Conservation (phyloP, 129 eudicot species). For the Pseudognaphalium luteoalbum region DNA sequence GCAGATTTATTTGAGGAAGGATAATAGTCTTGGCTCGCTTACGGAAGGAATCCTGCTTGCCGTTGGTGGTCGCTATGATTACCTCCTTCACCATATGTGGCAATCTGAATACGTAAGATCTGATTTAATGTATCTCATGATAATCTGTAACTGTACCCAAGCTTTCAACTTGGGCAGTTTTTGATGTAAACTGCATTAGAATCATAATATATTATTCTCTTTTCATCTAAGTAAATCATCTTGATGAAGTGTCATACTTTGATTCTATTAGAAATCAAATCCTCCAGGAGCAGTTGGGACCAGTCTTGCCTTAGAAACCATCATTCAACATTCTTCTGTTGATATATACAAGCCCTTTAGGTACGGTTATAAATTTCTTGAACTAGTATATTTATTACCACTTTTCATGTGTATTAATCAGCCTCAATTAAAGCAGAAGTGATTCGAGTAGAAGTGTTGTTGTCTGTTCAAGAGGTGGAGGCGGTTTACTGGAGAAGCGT, state of each 20-base stretch:
- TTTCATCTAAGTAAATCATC: slow-evolving; percentile 8
- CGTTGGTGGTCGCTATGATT: slow-evolving; percentile 95
- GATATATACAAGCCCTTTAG: slow-evolving; percentile 57
- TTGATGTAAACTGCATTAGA: not conserved
- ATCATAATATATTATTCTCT: not conserved
- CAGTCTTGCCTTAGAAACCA: slow-evolving; percentile 90
- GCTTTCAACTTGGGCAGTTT: not conserved
- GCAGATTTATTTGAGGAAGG: slow-evolving; percentile 72
- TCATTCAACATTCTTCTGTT: slow-evolving; percentile 67
- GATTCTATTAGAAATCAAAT: slow-evolving; percentile 68
- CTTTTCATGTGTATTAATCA: not conserved
- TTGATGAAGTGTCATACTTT: slow-evolving; percentile 11
- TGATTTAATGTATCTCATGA: not conserved
- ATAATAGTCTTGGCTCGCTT: slow-evolving; percentile 56
- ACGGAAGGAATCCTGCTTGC: slow-evolving; percentile 87
- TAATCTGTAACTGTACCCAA: not conserved
- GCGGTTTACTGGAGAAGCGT: slow-evolving; percentile 84
- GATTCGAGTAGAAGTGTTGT: slow-evolving; percentile 56
- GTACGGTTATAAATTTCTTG: slow-evolving; percentile 34
- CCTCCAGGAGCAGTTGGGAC: slow-evolving; percentile 96
- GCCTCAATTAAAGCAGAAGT: slow-evolving; percentile 37
- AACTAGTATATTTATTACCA: not conserved
- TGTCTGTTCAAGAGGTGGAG: slow-evolving; percentile 98
- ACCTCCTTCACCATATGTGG: slow-evolving; percentile 61
- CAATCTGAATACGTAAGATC: slow-evolving; percentile 59